Evolutionary conservation across 1,139 yeast species (phyloP), one percentile per base, ranked within the genome.

Genomic region (Tardiomyces digboiensis): DNA sequence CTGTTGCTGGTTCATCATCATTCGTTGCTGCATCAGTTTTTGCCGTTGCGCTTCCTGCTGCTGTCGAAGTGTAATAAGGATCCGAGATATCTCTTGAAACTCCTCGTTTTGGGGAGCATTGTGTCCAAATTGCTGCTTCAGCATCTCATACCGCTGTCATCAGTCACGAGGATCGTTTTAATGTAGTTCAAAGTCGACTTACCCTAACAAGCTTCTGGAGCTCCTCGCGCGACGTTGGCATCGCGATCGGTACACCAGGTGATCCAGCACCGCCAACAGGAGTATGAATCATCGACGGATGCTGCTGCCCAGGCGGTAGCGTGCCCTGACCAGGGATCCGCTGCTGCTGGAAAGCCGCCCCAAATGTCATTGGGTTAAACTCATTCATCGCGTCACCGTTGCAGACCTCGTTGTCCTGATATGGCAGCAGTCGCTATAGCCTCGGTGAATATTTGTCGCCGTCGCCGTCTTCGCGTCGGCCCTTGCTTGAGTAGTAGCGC

Each of bases 71-170:
- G 14, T 26, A n/a, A 26, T 26, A 18, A 52, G 50, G 13, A 45
- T 36, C 19, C 46, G 49, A 40, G 53, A 40, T 7, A 54, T 43
- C 29, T 44, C 41, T 42, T 41, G 39, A 41, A 47, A 53, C 47
- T 54, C 58, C 23, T 52, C 54, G 42, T 46, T 50, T 29, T 49
- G 53, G 18, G 38, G 12, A 12, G 47, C 58, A n/a, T 47, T 42
- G 19, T 49, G 44, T 19, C 56, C 58, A 19, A 49, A 49, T 47
- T 51, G 52, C 29, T 44, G 36, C 40, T 52, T 48, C 21, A 54
- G 49, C 41, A 44, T 42, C 41, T 44, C 49, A 52, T 54, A 53
- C 16, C 58, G 53, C 21, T 39, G 39, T 41, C 45, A 8, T 26
- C 14, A 26, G 37, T 33, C 12, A 7, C 16, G 7, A n/a, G 8